Percentiles rank a stretch among this genome's conserved stretches.
Evolutionary conservation across 352 stramenopile genomes (phyloP).

Genomic region (Pythium rishiriense): DNA sequence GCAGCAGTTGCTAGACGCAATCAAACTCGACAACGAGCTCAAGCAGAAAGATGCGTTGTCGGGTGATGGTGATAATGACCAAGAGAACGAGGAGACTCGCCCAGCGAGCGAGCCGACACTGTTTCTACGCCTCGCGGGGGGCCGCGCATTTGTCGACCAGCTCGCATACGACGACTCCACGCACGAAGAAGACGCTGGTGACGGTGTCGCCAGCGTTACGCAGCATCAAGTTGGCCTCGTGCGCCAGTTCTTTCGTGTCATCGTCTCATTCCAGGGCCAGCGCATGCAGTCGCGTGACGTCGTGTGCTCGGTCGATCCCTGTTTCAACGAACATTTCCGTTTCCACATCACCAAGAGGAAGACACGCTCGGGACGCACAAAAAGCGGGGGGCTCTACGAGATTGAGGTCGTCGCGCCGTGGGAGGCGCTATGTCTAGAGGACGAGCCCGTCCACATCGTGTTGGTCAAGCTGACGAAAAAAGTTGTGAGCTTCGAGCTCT

Average conservation of each 20-base stretch:
- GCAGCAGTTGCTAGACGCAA: conserved; percentile 57
- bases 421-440: conserved; percentile 66
- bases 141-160: conserved; percentile 77
- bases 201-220: conserved; percentile 13
- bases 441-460: conserved; percentile 60
- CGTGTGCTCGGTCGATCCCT: conserved; percentile 52
- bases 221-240: conserved; percentile 45
- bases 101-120: conserved; percentile 25
- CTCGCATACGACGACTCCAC: conserved; percentile 32
- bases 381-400: conserved; percentile 37
- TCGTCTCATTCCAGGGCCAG: conserved; percentile 59
- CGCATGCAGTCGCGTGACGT: conserved; percentile 48
- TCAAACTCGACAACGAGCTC: conserved; percentile 37
- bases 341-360: conserved; percentile 47
- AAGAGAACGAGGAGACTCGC: conserved; percentile 6
- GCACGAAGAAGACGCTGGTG: conserved; percentile 7
- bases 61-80: neutral
- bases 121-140: conserved; percentile 56
- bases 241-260: conserved; percentile 52
- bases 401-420: conserved; percentile 63
- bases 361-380: conserved; percentile 24
- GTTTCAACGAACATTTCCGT: conserved; percentile 72
- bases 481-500: conserved; percentile 32
- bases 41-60: neutral
- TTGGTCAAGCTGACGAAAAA: conserved; percentile 65